Conservation (phyloP, 345 rosid species). For the Citrus maxima region DNA sequence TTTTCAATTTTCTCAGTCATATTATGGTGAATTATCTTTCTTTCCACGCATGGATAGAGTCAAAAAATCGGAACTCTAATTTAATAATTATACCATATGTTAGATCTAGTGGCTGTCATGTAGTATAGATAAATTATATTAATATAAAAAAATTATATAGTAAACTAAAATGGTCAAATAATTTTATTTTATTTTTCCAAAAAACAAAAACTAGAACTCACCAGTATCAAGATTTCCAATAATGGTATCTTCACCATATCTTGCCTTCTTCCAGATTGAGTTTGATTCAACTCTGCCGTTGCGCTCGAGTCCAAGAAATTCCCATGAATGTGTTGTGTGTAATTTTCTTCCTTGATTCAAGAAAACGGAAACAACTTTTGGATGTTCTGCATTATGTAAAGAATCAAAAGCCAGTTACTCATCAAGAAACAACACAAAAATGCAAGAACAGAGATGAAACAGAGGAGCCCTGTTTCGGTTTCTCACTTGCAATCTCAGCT, state of each 20-base stretch:
- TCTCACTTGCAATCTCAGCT: conserved; percentile 47
- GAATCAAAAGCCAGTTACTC: background rate
- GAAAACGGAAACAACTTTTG: conserved; percentile 76
- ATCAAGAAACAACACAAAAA: background rate
- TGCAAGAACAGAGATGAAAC: conserved; percentile 9
- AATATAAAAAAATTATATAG: background rate
- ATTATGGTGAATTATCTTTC: background rate
- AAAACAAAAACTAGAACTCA: conserved; percentile 16
- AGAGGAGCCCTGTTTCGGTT: background rate
- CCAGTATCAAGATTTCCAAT: conserved; percentile 92
- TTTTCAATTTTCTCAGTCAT: conserved; percentile 16
- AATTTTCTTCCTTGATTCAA: conserved; percentile 59
- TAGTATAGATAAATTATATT: background rate
- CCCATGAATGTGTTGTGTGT: conserved; percentile 94
- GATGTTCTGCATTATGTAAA: conserved; percentile 46
- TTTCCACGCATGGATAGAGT: background rate
- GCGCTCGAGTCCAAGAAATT: conserved; percentile 65
- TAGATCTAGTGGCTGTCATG: conserved; percentile 3
- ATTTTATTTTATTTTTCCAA: no score
- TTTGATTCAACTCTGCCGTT: conserved; percentile 33
- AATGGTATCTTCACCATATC: conserved; percentile 72
- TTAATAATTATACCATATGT: background rate
- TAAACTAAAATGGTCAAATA: background rate
- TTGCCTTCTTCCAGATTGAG: conserved; percentile 68
- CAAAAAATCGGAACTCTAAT: conserved; percentile 5